phyloP scores from a whole-genome alignment of 176 grass and related monocot genomes.

The Phoenix roebelenii region DNA sequence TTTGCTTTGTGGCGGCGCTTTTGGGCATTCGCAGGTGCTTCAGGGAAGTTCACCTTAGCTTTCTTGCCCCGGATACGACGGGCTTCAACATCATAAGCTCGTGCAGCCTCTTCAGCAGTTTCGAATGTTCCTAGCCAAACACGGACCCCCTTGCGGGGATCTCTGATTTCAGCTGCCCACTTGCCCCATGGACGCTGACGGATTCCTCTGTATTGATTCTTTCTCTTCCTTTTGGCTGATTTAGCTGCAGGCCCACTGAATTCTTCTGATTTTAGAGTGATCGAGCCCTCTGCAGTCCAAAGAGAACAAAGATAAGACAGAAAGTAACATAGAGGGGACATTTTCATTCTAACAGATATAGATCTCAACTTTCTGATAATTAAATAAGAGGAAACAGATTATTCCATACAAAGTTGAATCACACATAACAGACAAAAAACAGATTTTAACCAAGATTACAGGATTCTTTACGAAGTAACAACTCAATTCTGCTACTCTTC shows the following conservation, averaged over 20 bases:
- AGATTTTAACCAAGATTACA: too few species aligned
- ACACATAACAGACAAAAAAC: too few species aligned
- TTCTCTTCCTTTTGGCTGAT: constrained; percentile 33
- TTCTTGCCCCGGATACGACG: constrained; percentile 37
- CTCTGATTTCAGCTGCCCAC: constrained; percentile 50
- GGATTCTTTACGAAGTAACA: too few species aligned
- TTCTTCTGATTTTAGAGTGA: constrained; percentile 11
- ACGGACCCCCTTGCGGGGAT: constrained; percentile 33
- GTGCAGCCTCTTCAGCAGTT: constrained; percentile 42
- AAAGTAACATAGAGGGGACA: background rate
- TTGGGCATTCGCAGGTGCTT: background rate
- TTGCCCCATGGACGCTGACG: constrained; percentile 48
- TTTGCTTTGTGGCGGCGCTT: constrained; percentile 2
- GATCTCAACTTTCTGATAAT: too few species aligned
- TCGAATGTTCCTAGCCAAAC: constrained; percentile 51
- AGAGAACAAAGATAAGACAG: background rate
- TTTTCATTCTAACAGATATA: background rate
- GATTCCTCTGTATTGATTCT: constrained; percentile 44
- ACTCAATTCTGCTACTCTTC: too few species aligned
- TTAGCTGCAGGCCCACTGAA: background rate
- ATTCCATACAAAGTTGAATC: too few species aligned
- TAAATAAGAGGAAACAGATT: too few species aligned
- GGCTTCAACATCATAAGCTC: constrained; percentile 40
- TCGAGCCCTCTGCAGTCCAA: constrained; percentile 13
- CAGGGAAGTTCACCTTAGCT: constrained; percentile 45